Evolutionary conservation across 352 stramenopile species (phyloP), one percentile per base, ranked within the genome.

Genomic region (Phytopythium boreale): DNA sequence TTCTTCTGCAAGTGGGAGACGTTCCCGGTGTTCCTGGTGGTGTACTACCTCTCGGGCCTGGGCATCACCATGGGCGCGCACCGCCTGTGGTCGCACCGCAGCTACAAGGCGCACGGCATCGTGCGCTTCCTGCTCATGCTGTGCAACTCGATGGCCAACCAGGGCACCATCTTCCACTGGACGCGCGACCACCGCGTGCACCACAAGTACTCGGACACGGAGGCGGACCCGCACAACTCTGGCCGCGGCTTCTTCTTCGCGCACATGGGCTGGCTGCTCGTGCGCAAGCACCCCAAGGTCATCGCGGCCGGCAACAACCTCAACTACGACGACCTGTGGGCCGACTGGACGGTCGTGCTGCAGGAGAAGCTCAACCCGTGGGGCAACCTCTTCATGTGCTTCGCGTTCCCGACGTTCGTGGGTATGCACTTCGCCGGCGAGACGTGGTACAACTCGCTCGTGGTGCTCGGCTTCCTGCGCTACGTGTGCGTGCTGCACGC

Each of bases 161-260:
- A 99, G 79, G 97, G 97, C 63, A 98, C 87, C 36, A 99, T 99
- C 72, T 98, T 97, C 80, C 97, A 99, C 80, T 99, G 97, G 97
- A 83, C 85, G 11, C 93, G 97, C 39, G 97, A 99, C 80, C 97
- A 99, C 84, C 92, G 97, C 59, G 97, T 99, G 34, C 97, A 99
- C 79, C 97, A 99, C 92, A 99, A 99, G 80, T 98, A 98, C 80
- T 98, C 93, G 58, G 96, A 99, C 76, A 98, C 95, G 19, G 77
- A 90, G 22, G 87, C 88, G 5, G 92, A 97, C 63, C 93, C 93
- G 51, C 97, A 99, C 84, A 90, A 99, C 77, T 98, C 97, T 11
- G 96, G 80, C 29, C 86, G 96, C n/a, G 97, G 97, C 49, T 99
- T 99, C 72, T 99, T 99, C 85, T 99, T 98, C 72, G 90, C 97